Evolutionary conservation across 2,329 filamentous ascomycete genomes (phyloP).

Genomic region (Xylogone sp.): DNA sequence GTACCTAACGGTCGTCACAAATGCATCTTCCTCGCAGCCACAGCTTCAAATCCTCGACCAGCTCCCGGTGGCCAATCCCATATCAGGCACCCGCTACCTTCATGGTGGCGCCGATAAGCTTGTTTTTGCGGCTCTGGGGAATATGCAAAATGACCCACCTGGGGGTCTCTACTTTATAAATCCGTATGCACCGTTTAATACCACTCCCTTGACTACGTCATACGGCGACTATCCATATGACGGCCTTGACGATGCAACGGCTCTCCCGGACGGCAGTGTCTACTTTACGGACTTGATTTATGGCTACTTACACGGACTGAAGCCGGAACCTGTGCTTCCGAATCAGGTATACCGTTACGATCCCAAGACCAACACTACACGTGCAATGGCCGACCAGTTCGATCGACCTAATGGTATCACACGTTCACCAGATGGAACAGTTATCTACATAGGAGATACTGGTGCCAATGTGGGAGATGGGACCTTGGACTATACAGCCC

Average conservation of each 20-base stretch:
- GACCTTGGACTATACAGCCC: constrained; percentile 7
- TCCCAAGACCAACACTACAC: constrained; percentile 44
- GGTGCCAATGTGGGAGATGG: constrained; percentile 30
- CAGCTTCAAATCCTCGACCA: neutral
- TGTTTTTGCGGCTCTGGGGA: neutral
- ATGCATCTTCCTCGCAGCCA: neutral
- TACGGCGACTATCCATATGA: neutral
- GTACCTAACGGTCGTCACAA: neutral
- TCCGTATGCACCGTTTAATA: neutral
- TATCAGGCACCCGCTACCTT: neutral
- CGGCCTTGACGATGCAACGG: constrained; percentile 43
- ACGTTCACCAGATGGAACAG: constrained; percentile 49
- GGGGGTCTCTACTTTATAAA: neutral
- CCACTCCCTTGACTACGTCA: neutral
- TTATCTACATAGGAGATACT: constrained; percentile 55
- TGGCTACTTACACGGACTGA: constrained; percentile 55
- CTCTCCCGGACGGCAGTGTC: constrained; percentile 51
- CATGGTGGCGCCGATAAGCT: neutral
- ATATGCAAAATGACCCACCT: neutral
- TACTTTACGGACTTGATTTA: constrained; percentile 64
- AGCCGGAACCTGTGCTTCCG: constrained; percentile 46
- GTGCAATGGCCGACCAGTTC: constrained; percentile 55
- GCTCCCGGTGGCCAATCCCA: neutral
- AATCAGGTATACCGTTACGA: constrained; percentile 58
- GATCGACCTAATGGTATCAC: constrained; percentile 52